Evolutionary conservation across 352 stramenopile species (phyloP).

Genomic region (Phytophthora megakarya): DNA sequence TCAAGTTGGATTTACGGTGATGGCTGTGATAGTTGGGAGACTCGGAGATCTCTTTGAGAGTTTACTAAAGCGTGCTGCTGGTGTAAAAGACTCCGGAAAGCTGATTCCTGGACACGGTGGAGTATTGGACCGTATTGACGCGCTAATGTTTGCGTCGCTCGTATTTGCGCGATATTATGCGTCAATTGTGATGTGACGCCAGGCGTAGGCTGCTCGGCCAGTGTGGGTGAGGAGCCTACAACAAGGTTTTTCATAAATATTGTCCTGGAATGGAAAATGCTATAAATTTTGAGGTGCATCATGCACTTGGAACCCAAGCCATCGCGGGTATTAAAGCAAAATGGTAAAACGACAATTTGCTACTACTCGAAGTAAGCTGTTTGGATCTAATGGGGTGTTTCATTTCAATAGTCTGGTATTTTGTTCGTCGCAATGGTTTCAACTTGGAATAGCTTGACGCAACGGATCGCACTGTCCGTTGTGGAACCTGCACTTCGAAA

Average conservation of each 20-base stretch:
- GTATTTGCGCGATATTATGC: conserved; percentile 74
- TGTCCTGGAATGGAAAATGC: conserved; percentile 14
- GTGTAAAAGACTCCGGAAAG: conserved; percentile 95
- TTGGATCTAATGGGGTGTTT: too few relatives aligned
- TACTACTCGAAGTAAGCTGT: too few relatives aligned
- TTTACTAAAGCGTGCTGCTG: conserved; percentile 95
- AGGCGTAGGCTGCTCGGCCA: conserved; percentile 33
- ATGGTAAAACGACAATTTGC: not conserved
- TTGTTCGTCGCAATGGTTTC: too few relatives aligned
- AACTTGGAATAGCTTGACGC: too few relatives aligned
- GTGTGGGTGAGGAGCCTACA: conserved; percentile 20
- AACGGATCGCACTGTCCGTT: not conserved
- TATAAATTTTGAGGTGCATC: not conserved
- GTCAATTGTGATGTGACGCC: conserved; percentile 45
- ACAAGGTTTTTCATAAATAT: conserved; percentile 10
- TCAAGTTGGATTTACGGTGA: conserved; percentile 80
- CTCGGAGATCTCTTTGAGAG: conserved; percentile 96
- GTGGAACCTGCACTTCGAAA: not conserved
- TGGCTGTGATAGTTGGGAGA: conserved; percentile 93
- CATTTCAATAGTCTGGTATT: too few relatives aligned
- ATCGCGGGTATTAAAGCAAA: not conserved
- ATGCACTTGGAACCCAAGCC: not conserved
- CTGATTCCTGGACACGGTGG: conserved; percentile 96
- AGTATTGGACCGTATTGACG: conserved; percentile 95
- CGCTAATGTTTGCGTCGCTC: conserved; percentile 91